Conservation (phyloP, 2,329 filamentous ascomycete genomes). For the Aspergillus vadensis region DNA sequence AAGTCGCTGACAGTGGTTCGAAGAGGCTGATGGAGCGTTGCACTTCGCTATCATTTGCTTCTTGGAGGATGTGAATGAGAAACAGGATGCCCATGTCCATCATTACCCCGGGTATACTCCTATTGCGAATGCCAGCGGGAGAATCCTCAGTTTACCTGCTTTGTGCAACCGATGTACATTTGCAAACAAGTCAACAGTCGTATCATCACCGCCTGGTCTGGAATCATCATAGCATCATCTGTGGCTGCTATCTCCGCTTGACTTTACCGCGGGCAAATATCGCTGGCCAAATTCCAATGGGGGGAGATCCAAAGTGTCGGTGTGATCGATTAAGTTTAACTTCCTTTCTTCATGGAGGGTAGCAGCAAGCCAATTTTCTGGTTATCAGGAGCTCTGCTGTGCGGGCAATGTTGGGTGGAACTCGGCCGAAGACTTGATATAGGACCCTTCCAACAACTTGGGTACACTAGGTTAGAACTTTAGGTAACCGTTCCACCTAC, state of each 20-base stretch:
- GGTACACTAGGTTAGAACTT: neutral
- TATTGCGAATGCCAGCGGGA: conserved; percentile 5
- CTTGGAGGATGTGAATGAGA: neutral
- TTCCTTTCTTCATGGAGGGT: neutral
- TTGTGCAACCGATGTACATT: neutral
- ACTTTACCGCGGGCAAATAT: neutral
- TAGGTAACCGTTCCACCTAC: neutral
- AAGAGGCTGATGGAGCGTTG: neutral
- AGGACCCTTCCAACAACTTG: neutral
- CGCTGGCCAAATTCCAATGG: neutral
- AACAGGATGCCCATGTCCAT: neutral
- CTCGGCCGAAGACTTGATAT: neutral
- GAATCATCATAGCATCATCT: conserved; percentile 9
- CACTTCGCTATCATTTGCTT: neutral
- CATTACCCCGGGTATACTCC: neutral
- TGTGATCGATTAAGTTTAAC: neutral
- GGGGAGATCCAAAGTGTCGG: neutral
- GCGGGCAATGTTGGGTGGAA: neutral
- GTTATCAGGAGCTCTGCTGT: neutral
- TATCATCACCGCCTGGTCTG: neutral
- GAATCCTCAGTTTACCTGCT: conserved; percentile 1
- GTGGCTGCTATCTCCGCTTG: conserved; percentile 1
- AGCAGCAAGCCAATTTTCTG: neutral
- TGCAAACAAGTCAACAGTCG: neutral
- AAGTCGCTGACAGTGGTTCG: neutral